phyloP scores from a whole-genome alignment of 2,329 filamentous ascomycete genomes.

The Bipolaris victoriae region DNA sequence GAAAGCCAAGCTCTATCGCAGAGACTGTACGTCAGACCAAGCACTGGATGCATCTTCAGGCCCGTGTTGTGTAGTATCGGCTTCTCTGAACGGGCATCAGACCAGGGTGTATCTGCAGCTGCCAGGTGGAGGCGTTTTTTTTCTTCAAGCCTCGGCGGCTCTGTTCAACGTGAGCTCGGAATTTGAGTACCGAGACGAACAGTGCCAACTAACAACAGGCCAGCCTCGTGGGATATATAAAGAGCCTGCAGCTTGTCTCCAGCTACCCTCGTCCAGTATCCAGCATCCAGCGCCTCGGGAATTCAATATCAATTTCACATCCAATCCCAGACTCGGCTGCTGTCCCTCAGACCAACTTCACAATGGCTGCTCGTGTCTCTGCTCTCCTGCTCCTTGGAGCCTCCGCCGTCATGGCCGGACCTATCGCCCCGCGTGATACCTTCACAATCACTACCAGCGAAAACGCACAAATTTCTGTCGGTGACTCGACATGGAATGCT shows the following conservation, averaged over 20 bases:
- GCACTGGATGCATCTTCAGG: conserved; percentile 9
- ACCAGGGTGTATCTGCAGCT: conserved; percentile 11
- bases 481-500: conserved; percentile 38
- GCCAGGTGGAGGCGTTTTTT: conserved; percentile 24
- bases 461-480: conserved; percentile 11
- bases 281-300: conserved; percentile 36
- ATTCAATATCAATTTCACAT: conserved; percentile 22
- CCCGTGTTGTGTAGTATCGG: conserved; percentile 18
- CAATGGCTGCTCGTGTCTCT: conserved; percentile 33
- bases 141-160: conserved; percentile 19
- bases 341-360: conserved; percentile 6
- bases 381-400: conserved; percentile 36
- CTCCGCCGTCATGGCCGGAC: conserved; percentile 36
- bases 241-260: conserved; percentile 19
- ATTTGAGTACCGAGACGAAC: conserved; percentile 25
- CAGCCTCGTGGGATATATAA: conserved; percentile 29
- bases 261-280: conserved; percentile 19
- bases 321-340: conserved; percentile 8
- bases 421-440: conserved; percentile 31
- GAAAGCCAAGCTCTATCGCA: conserved; percentile 24
- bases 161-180: conserved; percentile 18
- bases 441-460: conserved; percentile 31
- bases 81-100: conserved; percentile 5
- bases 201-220: neutral
- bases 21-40: conserved; percentile 26